A percentile compares a stretch with the other conserved stretches of the same genome.
These are phyloP conservation scores for Exophiala xenobiotica DNA, from an alignment of 2,329 filamentous ascomycete species.

Conservation along the genomic window DNA sequence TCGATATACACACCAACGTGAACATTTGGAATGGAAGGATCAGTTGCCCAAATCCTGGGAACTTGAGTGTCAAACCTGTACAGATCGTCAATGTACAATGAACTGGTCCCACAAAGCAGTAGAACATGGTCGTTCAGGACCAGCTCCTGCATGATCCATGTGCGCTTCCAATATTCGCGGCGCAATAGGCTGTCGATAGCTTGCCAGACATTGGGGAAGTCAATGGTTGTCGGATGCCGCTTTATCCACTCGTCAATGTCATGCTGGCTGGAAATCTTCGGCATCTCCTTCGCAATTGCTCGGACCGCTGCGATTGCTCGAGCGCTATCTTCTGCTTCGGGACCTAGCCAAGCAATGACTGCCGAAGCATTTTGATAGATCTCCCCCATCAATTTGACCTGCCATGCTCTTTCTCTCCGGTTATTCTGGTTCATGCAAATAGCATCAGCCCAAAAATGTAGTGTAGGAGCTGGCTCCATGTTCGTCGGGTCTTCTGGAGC, in stretches of 20 bases:
- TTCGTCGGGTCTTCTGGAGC: too few relatives aligned
- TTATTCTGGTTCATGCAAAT: conserved; percentile 24
- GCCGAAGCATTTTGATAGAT: background rate
- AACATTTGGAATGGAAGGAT: too few relatives aligned
- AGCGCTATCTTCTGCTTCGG: background rate
- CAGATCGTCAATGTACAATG: too few relatives aligned
- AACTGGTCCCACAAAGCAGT: too few relatives aligned
- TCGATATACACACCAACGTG: too few relatives aligned
- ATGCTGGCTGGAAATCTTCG: background rate
- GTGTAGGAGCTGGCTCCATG: too few relatives aligned
- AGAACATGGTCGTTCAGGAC: too few relatives aligned
- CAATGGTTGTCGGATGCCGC: too few relatives aligned
- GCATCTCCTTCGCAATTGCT: background rate
- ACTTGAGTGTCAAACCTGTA: too few relatives aligned
- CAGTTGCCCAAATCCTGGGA: too few relatives aligned
- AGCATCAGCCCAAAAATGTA: conserved; percentile 24
- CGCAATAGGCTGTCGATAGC: conserved; percentile 14
- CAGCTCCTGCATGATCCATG: conserved; percentile 26
- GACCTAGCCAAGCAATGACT: background rate
- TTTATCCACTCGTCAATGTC: background rate
- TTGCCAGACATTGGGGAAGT: too few relatives aligned
- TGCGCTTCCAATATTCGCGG: conserved; percentile 22
- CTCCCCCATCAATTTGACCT: conserved; percentile 3
- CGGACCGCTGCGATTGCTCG: background rate
- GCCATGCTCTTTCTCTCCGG: conserved; percentile 10